A percentile compares a stretch with the other conserved stretches of the same genome.
Conservation (phyloP, 2,329 filamentous ascomycete species). For the Phyllachora maydis region DNA sequence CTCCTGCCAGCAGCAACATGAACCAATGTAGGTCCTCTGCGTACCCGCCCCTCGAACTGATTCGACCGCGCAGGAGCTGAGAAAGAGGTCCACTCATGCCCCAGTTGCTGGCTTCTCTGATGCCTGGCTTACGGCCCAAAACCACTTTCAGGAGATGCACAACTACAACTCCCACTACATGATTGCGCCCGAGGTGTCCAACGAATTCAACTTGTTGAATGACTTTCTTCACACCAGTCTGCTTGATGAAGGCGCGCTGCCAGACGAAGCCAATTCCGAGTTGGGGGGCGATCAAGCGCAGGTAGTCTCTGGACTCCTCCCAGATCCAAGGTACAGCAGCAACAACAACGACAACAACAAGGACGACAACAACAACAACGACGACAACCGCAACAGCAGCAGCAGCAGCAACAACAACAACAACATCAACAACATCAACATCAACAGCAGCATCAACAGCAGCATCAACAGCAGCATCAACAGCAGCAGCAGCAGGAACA, state of each 20-base stretch:
- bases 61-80: conserved; percentile 5
- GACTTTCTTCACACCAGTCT: conserved; percentile 89
- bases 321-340: too few species aligned
- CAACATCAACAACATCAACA: too few species aligned
- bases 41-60: conserved; percentile 3
- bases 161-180: conserved; percentile 86
- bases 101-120: conserved; percentile 62
- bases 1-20: conserved; percentile 36
- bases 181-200: conserved; percentile 80
- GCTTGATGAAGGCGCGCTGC: conserved; percentile 60
- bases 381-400: too few species aligned
- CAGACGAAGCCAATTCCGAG: conserved; percentile 40
- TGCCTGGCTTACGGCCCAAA: conserved; percentile 63
- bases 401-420: too few species aligned
- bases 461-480: too few species aligned
- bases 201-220: conserved; percentile 92
- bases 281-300: conserved; percentile 20
- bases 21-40: conserved; percentile 49
- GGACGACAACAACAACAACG: conserved; percentile 7
- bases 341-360: conserved; percentile 18
- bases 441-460: too few species aligned
- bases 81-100: conserved; percentile 4
- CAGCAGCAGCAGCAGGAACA: conserved; percentile 11
- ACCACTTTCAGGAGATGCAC: conserved; percentile 85
- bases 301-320: conserved; percentile 26